phyloP scores from a whole-genome alignment of 805 yeast species.

The Metschnikowia borealis region DNA sequence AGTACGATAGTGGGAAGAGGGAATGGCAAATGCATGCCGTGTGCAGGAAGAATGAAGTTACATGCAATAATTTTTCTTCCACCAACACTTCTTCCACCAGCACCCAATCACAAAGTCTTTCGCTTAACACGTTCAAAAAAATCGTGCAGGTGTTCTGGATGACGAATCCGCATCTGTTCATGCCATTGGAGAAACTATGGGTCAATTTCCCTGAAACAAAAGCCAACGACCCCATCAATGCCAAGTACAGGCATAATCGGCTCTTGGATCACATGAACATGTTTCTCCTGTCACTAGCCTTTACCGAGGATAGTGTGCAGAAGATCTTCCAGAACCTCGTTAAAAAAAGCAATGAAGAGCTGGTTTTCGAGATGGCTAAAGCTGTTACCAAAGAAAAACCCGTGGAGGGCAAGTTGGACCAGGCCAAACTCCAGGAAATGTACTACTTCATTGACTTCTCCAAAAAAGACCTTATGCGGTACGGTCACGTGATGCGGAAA shows the following conservation, averaged over 20 bases:
- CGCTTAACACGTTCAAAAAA: conserved; percentile 10
- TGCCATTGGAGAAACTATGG: conserved; percentile 21
- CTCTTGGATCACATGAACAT: conserved; percentile 47
- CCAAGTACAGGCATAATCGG: conserved; percentile 46
- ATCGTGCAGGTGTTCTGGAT: conserved; percentile 16
- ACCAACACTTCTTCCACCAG: too few species aligned
- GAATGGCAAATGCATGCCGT: conserved; percentile 30
- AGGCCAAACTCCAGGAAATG: conserved; percentile 33
- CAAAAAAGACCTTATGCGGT: conserved; percentile 35
- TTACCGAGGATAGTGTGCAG: conserved; percentile 24
- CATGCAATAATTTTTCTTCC: too few species aligned
- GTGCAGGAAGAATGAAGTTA: conserved; percentile 1
- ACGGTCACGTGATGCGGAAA: conserved; percentile 25
- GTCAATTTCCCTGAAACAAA: conserved; percentile 24
- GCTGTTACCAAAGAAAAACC: conserved; percentile 20
- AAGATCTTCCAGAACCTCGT: conserved; percentile 5
- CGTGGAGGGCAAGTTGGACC: conserved; percentile 9
- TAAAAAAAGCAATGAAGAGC: conserved; percentile 8
- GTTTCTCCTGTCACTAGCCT: conserved; percentile 33
- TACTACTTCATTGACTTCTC: conserved; percentile 48
- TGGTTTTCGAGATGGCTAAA: conserved; percentile 30
- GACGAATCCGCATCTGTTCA: conserved; percentile 32
- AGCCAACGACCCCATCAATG: conserved; percentile 27
- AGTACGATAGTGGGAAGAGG: conserved; percentile 26
- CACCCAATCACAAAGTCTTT: conserved; percentile 5